Percentiles rank a stretch among this genome's conserved stretches.
Conservation (phyloP, 805 yeast genomes). For the Pichia paraexigua region DNA sequence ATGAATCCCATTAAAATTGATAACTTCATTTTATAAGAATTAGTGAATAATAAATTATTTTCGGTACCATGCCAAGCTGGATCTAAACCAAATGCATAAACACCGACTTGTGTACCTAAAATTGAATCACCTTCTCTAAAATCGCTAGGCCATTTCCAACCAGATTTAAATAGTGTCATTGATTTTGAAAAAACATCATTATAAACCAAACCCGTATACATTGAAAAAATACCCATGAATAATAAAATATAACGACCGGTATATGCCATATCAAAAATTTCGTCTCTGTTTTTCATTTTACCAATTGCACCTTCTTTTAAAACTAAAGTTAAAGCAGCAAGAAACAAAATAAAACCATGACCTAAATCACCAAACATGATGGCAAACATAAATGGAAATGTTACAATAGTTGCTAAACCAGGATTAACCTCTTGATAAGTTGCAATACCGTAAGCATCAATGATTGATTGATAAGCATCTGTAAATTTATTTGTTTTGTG, state of each 20-base stretch:
- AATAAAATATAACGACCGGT: slow-evolving; percentile 62
- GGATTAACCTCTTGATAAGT: slow-evolving; percentile 71
- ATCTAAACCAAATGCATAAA: slow-evolving; percentile 59
- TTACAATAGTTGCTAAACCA: slow-evolving; percentile 64
- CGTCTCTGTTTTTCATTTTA: slow-evolving; percentile 51
- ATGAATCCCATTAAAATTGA: slow-evolving; percentile 68
- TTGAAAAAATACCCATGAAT: slow-evolving; percentile 64
- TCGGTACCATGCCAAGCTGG: slow-evolving; percentile 79
- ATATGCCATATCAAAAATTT: slow-evolving; percentile 71
- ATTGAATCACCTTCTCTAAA: slow-evolving; percentile 44
- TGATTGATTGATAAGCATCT: slow-evolving; percentile 57
- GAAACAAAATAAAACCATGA: slow-evolving; percentile 57
- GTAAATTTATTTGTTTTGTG: slow-evolving; percentile 67
- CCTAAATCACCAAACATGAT: slow-evolving; percentile 81
- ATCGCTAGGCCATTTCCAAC: slow-evolving; percentile 58
- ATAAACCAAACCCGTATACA: slow-evolving; percentile 67
- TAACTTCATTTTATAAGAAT: slow-evolving; percentile 71
- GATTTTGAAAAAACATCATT: slow-evolving; percentile 67
- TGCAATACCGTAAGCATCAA: slow-evolving; percentile 74
- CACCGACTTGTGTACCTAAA: slow-evolving; percentile 40
- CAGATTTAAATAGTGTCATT: slow-evolving; percentile 57
- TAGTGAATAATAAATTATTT: slow-evolving; percentile 57
- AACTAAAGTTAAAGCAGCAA: slow-evolving; percentile 49
- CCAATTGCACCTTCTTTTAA: slow-evolving; percentile 45
- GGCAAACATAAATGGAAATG: slow-evolving; percentile 78